phyloP scores from a whole-genome alignment of 306 rosid species.

The Dicorynia guianensis region DNA sequence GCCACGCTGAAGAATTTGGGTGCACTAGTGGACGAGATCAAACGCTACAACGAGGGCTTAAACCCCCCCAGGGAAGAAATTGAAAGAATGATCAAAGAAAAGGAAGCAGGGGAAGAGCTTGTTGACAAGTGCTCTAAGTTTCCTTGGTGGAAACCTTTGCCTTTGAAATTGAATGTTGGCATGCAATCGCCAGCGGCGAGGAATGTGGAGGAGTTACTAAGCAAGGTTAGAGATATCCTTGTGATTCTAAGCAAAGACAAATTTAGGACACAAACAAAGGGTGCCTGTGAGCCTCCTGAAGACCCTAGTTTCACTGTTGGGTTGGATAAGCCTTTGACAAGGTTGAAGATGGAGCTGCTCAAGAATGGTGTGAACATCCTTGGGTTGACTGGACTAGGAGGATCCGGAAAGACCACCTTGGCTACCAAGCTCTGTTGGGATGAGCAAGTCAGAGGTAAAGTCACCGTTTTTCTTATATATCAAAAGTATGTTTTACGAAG shows the following conservation, averaged over 20 bases:
- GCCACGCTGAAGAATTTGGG: constrained; percentile 30
- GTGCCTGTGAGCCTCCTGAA: constrained; percentile 44
- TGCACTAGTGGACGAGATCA: constrained; percentile 36
- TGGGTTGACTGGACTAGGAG: constrained; percentile 72
- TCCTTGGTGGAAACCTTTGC: constrained; percentile 22
- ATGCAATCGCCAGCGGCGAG: constrained; percentile 32
- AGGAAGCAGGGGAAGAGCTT: constrained; percentile 39
- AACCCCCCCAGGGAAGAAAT: constrained; percentile 44
- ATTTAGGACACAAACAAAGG: not conserved
- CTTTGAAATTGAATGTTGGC: constrained; percentile 21
- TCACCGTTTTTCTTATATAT: no score
- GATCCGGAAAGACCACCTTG: constrained; percentile 68
- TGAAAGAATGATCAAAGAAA: constrained; percentile 3
- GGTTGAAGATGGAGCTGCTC: constrained; percentile 51
- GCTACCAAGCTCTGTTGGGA: constrained; percentile 62
- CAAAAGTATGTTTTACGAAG: no score
- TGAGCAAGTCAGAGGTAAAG: constrained; percentile 51
- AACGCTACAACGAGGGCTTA: not conserved
- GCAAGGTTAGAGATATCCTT: not conserved
- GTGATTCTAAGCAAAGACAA: not conserved
- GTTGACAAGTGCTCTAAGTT: constrained; percentile 42
- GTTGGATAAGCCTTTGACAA: constrained; percentile 46
- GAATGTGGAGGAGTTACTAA: constrained; percentile 38
- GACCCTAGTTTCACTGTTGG: constrained; percentile 52
- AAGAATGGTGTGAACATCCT: constrained; percentile 35